phyloP scores from a whole-genome alignment of 2,329 filamentous ascomycete genomes.

The Clathrospora elynae region DNA sequence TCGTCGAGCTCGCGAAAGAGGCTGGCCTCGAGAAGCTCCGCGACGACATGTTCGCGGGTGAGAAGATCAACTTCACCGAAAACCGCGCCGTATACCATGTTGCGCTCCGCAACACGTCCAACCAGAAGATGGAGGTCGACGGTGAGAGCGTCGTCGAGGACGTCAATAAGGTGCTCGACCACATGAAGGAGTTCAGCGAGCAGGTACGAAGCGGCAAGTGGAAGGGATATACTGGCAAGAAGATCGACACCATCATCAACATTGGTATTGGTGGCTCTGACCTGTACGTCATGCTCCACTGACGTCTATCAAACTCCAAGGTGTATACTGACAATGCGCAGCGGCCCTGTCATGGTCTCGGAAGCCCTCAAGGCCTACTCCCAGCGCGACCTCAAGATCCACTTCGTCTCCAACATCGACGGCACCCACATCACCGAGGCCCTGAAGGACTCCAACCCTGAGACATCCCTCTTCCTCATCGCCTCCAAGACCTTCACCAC shows the following conservation, averaged over 20 bases:
- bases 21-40: constrained; percentile 90
- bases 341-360: constrained; percentile 97
- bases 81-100: constrained; percentile 94
- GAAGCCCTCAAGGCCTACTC: constrained; percentile 97
- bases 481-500: constrained; percentile 99
- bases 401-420: constrained; percentile 99
- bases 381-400: constrained; percentile 80
- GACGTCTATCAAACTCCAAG: neutral
- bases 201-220: constrained; percentile 92
- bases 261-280: constrained; percentile 98
- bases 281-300: constrained; percentile 67
- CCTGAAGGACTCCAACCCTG: constrained; percentile 83
- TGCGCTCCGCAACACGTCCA: constrained; percentile 87
- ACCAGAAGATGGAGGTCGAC: constrained; percentile 81
- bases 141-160: constrained; percentile 93
- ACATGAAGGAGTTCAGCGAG: constrained; percentile 98
- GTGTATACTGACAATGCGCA: constrained; percentile 32
- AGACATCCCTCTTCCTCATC: constrained; percentile 98
- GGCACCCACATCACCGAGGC: constrained; percentile 97
- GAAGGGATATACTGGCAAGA: constrained; percentile 98
- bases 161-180: constrained; percentile 86
- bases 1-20: constrained; percentile 89
- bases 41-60: constrained; percentile 95
- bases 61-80: constrained; percentile 99
- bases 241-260: constrained; percentile 95